These are phyloP conservation scores for Colletotrichum sp. DNA, from an alignment of 2,329 filamentous ascomycete genomes.

Conservation along the genomic window DNA sequence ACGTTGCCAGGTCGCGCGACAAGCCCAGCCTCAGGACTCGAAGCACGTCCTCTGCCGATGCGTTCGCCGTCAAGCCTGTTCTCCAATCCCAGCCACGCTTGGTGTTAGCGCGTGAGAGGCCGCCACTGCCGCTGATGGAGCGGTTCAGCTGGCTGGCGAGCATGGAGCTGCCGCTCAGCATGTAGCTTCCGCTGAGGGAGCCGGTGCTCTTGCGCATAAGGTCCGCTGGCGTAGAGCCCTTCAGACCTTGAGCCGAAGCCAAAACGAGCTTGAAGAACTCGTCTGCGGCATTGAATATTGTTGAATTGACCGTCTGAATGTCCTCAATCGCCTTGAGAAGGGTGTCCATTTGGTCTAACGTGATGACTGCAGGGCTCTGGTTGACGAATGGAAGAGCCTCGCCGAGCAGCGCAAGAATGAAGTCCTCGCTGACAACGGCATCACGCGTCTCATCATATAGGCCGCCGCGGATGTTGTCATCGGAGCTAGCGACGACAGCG, in stretches of 20 bases:
- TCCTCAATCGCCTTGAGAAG: slow-evolving; percentile 82
- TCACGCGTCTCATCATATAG: slow-evolving; percentile 83
- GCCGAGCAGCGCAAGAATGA: slow-evolving; percentile 81
- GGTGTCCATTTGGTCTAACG: slow-evolving; percentile 73
- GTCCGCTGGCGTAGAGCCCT: slow-evolving; percentile 68
- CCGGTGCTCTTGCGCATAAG: slow-evolving; percentile 62
- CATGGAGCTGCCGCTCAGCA: slow-evolving; percentile 77
- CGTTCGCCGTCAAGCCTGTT: slow-evolving; percentile 72
- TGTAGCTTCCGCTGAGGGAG: slow-evolving; percentile 63
- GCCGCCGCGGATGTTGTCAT: slow-evolving; percentile 90
- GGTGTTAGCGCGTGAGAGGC: slow-evolving; percentile 33
- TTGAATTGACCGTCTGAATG: slow-evolving; percentile 74
- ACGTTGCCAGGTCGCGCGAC: slow-evolving; percentile 73
- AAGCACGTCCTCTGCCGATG: slow-evolving; percentile 73
- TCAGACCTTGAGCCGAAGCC: slow-evolving; percentile 68
- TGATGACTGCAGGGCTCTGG: slow-evolving; percentile 59
- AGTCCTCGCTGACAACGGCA: slow-evolving; percentile 87
- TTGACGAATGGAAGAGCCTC: slow-evolving; percentile 82
- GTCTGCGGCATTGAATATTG: slow-evolving; percentile 76
- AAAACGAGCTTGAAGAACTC: slow-evolving; percentile 81
- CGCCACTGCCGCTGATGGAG: slow-evolving; percentile 56
- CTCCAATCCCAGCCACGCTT: slow-evolving; percentile 81
- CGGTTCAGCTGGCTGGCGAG: slow-evolving; percentile 67
- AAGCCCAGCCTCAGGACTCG: slow-evolving; percentile 74
- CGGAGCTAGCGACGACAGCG: slow-evolving; percentile 84